These are phyloP conservation scores for Podospora bellae-mahoneyi DNA, from an alignment of 495 filamentous ascomycete species.

Conservation along the genomic window DNA sequence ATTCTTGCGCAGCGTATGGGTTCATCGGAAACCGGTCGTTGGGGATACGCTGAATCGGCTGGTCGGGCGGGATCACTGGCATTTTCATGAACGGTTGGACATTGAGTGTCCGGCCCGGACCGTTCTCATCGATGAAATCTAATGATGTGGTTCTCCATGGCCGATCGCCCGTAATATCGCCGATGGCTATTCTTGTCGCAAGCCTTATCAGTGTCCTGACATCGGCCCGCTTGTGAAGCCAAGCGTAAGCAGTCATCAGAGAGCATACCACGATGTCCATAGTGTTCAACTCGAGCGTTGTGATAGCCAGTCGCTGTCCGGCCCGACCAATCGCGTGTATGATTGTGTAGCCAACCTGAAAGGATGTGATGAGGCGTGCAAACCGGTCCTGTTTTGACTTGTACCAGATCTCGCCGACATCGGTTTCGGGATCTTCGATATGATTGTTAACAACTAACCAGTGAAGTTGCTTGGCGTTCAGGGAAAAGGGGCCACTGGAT, in stretches of 20 bases:
- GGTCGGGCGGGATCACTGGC: slow-evolving; percentile 6
- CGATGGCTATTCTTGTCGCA: background rate
- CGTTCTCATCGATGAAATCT: slow-evolving; percentile 22
- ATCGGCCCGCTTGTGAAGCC: slow-evolving; percentile 19
- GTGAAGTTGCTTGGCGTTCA: too few species aligned
- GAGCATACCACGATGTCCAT: slow-evolving; percentile 17
- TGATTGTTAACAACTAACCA: too few species aligned
- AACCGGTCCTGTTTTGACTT: too few species aligned
- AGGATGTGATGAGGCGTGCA: too few species aligned
- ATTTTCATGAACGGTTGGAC: slow-evolving; percentile 20
- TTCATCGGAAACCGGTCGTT: slow-evolving; percentile 23
- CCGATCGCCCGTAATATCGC: slow-evolving; percentile 5
- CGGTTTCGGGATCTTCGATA: too few species aligned
- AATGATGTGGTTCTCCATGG: slow-evolving; percentile 15
- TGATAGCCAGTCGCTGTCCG: too few species aligned
- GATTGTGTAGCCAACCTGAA: too few species aligned
- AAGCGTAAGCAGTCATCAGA: slow-evolving; percentile 10
- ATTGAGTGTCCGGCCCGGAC: slow-evolving; percentile 16
- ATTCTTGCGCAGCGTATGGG: slow-evolving; percentile 16
- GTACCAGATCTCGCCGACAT: too few species aligned
- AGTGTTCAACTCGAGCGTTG: slow-evolving; percentile 12
- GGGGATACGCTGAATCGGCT: slow-evolving; percentile 19
- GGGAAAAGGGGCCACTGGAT: too few species aligned
- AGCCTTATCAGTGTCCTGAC: slow-evolving; percentile 10
- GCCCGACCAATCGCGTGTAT: too few species aligned